phyloP scores from a whole-genome alignment of 1,139 yeast species.

The Citeromyces siamensis region DNA sequence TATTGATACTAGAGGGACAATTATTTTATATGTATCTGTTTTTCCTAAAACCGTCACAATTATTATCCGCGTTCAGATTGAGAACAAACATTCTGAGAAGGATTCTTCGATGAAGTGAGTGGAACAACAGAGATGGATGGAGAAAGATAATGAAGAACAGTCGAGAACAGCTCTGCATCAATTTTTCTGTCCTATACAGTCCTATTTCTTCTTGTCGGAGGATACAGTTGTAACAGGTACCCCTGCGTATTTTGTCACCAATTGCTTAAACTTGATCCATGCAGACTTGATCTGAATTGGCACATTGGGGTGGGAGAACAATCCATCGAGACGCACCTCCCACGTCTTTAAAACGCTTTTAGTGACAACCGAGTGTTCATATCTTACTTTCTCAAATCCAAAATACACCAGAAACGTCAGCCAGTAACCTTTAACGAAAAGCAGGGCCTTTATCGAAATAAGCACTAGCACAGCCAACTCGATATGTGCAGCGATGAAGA shows the following conservation, averaged over 20 bases:
- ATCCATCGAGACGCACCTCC: constrained; percentile 63
- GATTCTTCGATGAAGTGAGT: too few species aligned
- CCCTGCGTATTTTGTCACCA: constrained; percentile 21
- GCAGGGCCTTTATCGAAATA: constrained; percentile 38
- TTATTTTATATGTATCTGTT: too few species aligned
- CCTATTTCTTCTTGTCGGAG: not conserved
- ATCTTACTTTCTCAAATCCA: constrained; percentile 65
- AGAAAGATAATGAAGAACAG: too few species aligned
- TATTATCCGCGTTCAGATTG: too few species aligned
- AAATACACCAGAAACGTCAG: constrained; percentile 44
- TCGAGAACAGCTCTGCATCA: too few species aligned
- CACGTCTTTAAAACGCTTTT: constrained; percentile 57
- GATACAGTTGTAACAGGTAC: constrained; percentile 1
- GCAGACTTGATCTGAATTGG: constrained; percentile 45
- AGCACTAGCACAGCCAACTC: constrained; percentile 48
- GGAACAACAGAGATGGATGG: too few species aligned
- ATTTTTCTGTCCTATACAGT: too few species aligned
- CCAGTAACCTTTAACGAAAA: constrained; percentile 58
- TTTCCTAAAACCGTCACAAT: too few species aligned
- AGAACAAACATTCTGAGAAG: too few species aligned
- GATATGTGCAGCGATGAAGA: constrained; percentile 57
- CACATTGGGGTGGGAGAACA: constrained; percentile 40
- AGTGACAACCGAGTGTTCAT: constrained; percentile 64
- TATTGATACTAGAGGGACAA: too few species aligned
- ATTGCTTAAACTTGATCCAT: constrained; percentile 49